A percentile compares a stretch with the other conserved stretches of the same genome.
These are phyloP conservation scores for Pleurotus eryngii DNA, from an alignment of 768 basidiomycete genomes.

Conservation along the genomic window DNA sequence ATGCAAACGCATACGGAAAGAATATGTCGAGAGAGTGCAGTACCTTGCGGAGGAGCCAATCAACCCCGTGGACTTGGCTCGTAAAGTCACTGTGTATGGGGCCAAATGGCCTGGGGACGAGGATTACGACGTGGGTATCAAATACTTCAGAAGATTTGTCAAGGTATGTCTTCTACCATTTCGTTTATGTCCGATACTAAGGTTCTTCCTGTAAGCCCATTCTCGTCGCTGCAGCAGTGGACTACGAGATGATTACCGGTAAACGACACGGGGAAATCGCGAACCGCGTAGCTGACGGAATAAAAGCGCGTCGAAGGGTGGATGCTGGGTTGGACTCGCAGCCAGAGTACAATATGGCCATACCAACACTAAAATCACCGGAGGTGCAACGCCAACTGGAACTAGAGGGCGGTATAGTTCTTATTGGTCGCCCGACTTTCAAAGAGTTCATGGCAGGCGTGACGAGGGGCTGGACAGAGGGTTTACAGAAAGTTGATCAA, in stretches of 20 bases:
- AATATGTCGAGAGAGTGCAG: constrained; percentile 78
- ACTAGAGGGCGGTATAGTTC: constrained; percentile 78
- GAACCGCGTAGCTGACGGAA: constrained; percentile 68
- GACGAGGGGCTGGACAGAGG: constrained; percentile 78
- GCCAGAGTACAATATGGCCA: constrained; percentile 34
- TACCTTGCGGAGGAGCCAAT: constrained; percentile 69
- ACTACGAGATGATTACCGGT: constrained; percentile 82
- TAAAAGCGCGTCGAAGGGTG: constrained; percentile 66
- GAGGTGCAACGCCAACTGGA: constrained; percentile 54
- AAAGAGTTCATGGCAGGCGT: constrained; percentile 95
- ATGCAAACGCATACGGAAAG: constrained; percentile 72
- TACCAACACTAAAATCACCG: constrained; percentile 52
- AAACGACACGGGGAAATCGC: constrained; percentile 85
- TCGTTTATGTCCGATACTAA: constrained; percentile 10
- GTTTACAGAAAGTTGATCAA: constrained; percentile 60
- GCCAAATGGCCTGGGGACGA: constrained; percentile 95
- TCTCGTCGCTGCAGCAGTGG: constrained; percentile 89
- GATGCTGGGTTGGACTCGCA: constrained; percentile 60
- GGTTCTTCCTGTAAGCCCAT: constrained; percentile 61
- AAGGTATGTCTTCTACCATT: constrained; percentile 59
- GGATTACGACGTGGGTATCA: constrained; percentile 78
- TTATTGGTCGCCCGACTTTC: constrained; percentile 86
- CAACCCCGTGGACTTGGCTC: constrained; percentile 59
- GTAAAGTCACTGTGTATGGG: constrained; percentile 84
- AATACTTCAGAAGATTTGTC: constrained; percentile 94